Evolutionary conservation across 2,329 filamentous ascomycete species (phyloP), one percentile per base, ranked within the genome.

Genomic region (Fusarium pilosicola): DNA sequence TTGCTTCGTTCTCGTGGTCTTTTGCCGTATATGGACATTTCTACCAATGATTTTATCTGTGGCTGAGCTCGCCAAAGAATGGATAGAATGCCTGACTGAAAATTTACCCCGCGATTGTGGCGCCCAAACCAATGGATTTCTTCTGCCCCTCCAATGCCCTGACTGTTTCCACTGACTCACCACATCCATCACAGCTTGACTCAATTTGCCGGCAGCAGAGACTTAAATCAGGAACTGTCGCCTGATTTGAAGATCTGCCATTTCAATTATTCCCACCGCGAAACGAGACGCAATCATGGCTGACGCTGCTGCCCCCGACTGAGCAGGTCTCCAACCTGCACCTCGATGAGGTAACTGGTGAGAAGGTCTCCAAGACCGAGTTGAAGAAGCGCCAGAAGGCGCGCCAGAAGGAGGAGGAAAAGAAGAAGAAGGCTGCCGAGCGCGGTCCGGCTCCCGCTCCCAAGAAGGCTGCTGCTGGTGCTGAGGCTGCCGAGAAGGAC

Each of bases 371-470:
- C 86, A 95, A 95, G 91, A 90, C 91, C 22, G 92, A 95, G 85
- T 87, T 98, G 83, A 99, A 99, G 94, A 96, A 94, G 87, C 92
- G 96, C 80, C 90, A 95, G 86, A 99, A 99, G 94, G 89, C 92
- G 81, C 92, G 96, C 76, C 90, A 96, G 83, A 91, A 90, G 84
- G 95, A 97, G 70, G 93, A 93, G 76, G 94, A 95, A 86, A 98
- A 97, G 92, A 91, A 91, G 77, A 91, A 94, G 85, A 96, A 94
- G 88, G 93, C 91, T 34, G 93, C 94, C 59, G 87, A 90, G 57
- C 91, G 94, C 83, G 87, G 92, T 87, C 92, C 94, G 80, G 91
- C 96, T 76, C 85, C 85, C 26, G 78, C 80, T 67, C 90, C 93
- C 71, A 81, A 79, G 76, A 83, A 81, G 79, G 57, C 71, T 45